These are phyloP conservation scores for Iris macrosiphon DNA, from an alignment of 106 monocot genomes.

Conservation along the genomic window DNA sequence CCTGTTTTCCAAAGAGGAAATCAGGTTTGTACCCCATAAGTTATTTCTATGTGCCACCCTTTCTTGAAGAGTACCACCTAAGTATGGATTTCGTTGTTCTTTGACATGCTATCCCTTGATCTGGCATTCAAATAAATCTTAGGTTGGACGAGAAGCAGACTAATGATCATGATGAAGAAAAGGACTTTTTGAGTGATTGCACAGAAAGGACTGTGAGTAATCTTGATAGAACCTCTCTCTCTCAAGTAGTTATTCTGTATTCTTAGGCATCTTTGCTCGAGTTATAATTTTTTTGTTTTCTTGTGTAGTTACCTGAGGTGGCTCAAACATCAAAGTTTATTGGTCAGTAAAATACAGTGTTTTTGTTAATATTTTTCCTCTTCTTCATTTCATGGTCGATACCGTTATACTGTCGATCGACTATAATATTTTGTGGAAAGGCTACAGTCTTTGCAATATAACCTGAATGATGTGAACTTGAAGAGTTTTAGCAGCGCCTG, in stretches of 20 bases:
- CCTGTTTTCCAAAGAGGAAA: slow-evolving; percentile 8
- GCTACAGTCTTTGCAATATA: no score
- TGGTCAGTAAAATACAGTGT: slow-evolving; percentile 26
- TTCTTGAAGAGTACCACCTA: no score
- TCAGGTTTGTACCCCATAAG: slow-evolving; percentile 23
- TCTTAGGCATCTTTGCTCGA: not conserved
- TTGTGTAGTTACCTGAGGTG: slow-evolving; percentile 27
- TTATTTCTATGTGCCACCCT: no score
- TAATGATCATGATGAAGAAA: slow-evolving; percentile 21
- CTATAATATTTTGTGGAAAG: no score
- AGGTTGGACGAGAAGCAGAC: slow-evolving; percentile 34
- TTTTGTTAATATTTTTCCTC: no score
- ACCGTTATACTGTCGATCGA: no score
- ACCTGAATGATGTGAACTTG: no score
- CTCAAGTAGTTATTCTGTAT: not conserved
- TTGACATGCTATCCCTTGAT: not conserved
- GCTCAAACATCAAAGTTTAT: slow-evolving; percentile 21
- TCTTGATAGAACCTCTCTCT: not conserved
- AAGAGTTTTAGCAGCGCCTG: no score
- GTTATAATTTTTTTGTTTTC: not conserved
- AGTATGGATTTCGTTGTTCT: no score
- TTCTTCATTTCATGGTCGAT: no score
- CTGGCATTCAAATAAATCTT: slow-evolving; percentile 10
- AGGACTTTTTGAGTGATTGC: slow-evolving; percentile 10
- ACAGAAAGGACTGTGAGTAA: slow-evolving; percentile 21